Conservation (phyloP, 306 rosid species). For the Cucurbita maxima region DNA sequence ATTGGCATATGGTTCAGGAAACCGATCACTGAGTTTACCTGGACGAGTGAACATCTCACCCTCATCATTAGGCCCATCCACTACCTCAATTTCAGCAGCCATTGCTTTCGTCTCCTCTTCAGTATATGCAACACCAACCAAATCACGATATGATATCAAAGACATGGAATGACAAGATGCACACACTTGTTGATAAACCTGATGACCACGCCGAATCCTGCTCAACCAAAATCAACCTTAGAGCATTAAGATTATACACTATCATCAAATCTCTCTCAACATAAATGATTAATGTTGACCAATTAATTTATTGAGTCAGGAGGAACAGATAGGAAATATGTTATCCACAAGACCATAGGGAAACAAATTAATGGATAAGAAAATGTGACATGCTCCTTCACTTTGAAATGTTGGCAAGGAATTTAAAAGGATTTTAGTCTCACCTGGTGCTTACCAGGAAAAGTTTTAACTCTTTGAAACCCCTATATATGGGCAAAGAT, state of each 20-base stretch:
- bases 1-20: constrained; percentile 85
- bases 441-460: not conserved
- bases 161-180: constrained; percentile 99
- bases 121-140: constrained; percentile 96
- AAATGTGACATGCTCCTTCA: not conserved
- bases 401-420: not conserved
- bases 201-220: constrained; percentile 99
- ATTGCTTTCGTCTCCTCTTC: constrained; percentile 95
- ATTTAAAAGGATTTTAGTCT: not conserved
- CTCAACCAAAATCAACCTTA: constrained; percentile 17
- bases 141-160: constrained; percentile 86
- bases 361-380: not conserved
- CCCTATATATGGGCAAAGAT: not conserved
- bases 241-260: not conserved
- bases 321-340: not conserved
- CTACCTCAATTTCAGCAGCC: constrained; percentile 99
- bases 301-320: not conserved
- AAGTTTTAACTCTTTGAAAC: not conserved
- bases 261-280: not conserved
- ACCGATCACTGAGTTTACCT: constrained; percentile 93
- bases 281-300: not conserved
- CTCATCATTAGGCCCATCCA: constrained; percentile 96
- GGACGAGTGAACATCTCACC: constrained; percentile 98
- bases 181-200: constrained; percentile 85
- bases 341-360: not conserved